Evolutionary conservation across 2,329 filamentous ascomycete species (phyloP).

Genomic region (Didymella exigua): DNA sequence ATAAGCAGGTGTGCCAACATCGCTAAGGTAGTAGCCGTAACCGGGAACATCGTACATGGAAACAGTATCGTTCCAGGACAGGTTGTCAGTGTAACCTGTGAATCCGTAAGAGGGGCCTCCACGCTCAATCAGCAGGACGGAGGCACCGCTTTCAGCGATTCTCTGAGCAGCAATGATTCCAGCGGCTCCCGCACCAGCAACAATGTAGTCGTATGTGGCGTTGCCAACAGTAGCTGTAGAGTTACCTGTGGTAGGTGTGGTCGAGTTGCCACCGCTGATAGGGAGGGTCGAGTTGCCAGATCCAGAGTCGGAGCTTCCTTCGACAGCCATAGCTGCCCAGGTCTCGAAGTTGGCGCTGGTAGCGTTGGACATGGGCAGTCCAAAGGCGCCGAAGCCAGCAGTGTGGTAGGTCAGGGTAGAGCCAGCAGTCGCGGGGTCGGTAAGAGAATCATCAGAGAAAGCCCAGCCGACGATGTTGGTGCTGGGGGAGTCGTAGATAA

Average conservation of each 20-base stretch:
- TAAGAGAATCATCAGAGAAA: conserved; percentile 32
- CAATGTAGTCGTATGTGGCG: conserved; percentile 64
- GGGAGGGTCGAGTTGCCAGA: conserved; percentile 35
- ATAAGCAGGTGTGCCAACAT: conserved; percentile 36
- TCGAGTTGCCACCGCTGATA: conserved; percentile 32
- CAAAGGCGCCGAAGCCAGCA: conserved; percentile 43
- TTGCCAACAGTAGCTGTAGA: conserved; percentile 45
- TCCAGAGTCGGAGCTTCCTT: conserved; percentile 20
- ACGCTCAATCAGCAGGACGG: conserved; percentile 62
- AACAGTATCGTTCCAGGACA: conserved; percentile 44
- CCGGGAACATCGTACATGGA: conserved; percentile 49
- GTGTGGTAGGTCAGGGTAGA: conserved; percentile 38
- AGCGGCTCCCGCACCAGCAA: conserved; percentile 65
- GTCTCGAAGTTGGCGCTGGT: conserved; percentile 40
- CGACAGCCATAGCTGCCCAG: conserved; percentile 43
- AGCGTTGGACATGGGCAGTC: conserved; percentile 36
- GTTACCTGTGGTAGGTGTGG: conserved; percentile 34
- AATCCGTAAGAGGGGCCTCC: conserved; percentile 46
- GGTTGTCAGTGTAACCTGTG: conserved; percentile 35
- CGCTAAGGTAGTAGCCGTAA: conserved; percentile 42
- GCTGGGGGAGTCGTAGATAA: conserved; percentile 30
- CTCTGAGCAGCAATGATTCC: conserved; percentile 64
- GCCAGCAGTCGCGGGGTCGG: conserved; percentile 30
- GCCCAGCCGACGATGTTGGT: conserved; percentile 44
- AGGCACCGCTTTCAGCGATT: conserved; percentile 67